Base-by-base conservation (phyloP, 139 green algal species). In the Micractinium conductrix region DNA sequence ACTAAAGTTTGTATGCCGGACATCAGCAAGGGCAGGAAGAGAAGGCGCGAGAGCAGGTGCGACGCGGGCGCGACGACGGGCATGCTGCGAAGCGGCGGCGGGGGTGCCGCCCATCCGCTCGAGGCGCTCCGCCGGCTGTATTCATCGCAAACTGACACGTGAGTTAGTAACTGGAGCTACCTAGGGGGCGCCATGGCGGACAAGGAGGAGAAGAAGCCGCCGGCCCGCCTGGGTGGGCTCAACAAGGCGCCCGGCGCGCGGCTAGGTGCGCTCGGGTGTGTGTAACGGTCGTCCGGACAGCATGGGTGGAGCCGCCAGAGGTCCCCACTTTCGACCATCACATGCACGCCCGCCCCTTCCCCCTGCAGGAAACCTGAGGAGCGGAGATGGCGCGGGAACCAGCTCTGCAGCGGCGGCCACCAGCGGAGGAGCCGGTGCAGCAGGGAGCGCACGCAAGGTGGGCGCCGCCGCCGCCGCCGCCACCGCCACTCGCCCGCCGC, bases 161-260 rank as follows among this genome's bases (percentile, higher is more conserved):
- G n/a, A n/a, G n/a, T n/a, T n/a, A n/a, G n/a, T n/a, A n/a, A n/a
- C n/a, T n/a, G n/a, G n/a, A n/a, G n/a, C n/a, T n/a, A n/a, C n/a
- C n/a, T n/a, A n/a, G 33, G 0, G 43, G 28, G 30, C 33, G 45
- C 55, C 3, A 86, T 75, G 81, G 74, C 67, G 0, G 69, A 81
- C 33, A n/a, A n/a, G n/a, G n/a, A n/a, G n/a, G 84, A 88, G 21
- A 80, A 72, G 33, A 88, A 88, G 78, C 74, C 82, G 16, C 53
- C 76, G 5, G 30, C 44, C 42, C 62, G 84, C 5, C 74, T 88
- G 33, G 84, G 84, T 21, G 62, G 58, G 14, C 44, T 88, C 42
- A 88, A 40, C 58, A 69, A 37, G 6, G 84, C 74, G 1, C 71
- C 70, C 12, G 81, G 72, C 5, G 78, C 62, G 1, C 76, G 76